These are phyloP conservation scores for Trypanosoma melophagium DNA, from an alignment of 208 protist species.

Conservation along the genomic window DNA sequence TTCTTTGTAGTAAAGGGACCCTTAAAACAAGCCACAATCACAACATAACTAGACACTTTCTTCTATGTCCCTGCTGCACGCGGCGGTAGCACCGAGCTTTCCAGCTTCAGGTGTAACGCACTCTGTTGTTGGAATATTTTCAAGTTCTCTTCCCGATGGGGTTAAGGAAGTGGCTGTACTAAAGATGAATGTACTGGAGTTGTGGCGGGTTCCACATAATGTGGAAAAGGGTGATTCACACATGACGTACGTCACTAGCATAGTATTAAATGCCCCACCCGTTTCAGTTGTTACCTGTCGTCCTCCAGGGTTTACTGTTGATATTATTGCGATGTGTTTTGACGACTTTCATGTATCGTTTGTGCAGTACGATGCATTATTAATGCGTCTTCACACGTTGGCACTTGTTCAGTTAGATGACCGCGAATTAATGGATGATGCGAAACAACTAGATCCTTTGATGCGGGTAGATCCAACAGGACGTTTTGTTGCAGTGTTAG, in stretches of 20 bases:
- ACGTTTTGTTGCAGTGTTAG: constrained; percentile 61
- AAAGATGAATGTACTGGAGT: constrained; percentile 64
- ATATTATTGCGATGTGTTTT: constrained; percentile 75
- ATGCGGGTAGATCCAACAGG: constrained; percentile 74
- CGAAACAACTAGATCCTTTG: constrained; percentile 48
- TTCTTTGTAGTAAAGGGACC: too few relatives aligned
- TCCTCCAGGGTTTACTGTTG: constrained; percentile 45
- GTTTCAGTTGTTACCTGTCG: constrained; percentile 50
- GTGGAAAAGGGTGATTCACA: neutral
- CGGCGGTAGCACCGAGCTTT: constrained; percentile 64
- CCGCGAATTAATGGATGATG: constrained; percentile 43
- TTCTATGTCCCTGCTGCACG: constrained; percentile 59
- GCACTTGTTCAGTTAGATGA: constrained; percentile 83
- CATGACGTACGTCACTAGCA: constrained; percentile 44
- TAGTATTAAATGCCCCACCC: constrained; percentile 65
- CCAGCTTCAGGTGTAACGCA: constrained; percentile 75
- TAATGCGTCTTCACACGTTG: constrained; percentile 63
- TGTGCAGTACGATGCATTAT: constrained; percentile 64
- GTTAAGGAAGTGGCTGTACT: constrained; percentile 63
- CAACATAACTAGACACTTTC: neutral
- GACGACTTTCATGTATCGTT: constrained; percentile 88
- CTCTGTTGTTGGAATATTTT: constrained; percentile 71
- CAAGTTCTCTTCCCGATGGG: constrained; percentile 28
- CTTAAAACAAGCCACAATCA: neutral
- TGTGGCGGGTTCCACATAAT: constrained; percentile 42